Conservation (phyloP, 2,329 filamentous ascomycete genomes). For the Teratosphaeriaceae sp. region DNA sequence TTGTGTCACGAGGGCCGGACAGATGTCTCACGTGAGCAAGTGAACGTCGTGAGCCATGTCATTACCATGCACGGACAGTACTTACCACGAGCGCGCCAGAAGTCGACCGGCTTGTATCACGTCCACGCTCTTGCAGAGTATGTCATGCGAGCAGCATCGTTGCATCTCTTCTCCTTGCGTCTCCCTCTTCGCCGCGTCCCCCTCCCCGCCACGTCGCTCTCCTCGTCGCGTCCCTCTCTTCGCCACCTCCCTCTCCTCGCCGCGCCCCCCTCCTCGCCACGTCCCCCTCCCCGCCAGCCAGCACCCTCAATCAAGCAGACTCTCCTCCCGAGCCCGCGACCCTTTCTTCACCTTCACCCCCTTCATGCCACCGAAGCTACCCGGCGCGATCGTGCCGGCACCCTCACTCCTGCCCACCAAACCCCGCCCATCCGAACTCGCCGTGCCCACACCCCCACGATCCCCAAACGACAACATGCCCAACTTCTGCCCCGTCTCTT, state of each 20-base stretch:
- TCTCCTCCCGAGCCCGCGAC: conserved; percentile 7
- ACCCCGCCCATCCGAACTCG: neutral
- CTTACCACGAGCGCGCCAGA: no score
- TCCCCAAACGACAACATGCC: neutral
- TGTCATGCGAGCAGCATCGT: no score
- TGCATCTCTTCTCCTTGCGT: no score
- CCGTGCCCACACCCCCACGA: neutral
- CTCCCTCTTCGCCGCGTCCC: no score
- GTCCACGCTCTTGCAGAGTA: no score
- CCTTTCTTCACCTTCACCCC: neutral
- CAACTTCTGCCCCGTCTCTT: neutral
- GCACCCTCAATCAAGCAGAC: conserved; percentile 9
- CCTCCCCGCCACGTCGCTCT: no score
- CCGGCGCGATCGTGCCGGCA: neutral
- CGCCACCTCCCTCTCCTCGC: neutral
- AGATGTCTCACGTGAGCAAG: no score
- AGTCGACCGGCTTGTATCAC: no score
- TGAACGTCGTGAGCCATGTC: no score
- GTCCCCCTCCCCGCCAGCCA: neutral
- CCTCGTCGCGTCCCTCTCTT: neutral
- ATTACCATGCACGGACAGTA: no score
- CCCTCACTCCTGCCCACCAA: neutral
- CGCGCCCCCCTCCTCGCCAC: neutral
- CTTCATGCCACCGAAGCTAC: neutral
- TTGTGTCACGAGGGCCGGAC: no score